Evolutionary conservation across 441 rosid species (phyloP).

Genomic region (Brassica hybrid): DNA sequence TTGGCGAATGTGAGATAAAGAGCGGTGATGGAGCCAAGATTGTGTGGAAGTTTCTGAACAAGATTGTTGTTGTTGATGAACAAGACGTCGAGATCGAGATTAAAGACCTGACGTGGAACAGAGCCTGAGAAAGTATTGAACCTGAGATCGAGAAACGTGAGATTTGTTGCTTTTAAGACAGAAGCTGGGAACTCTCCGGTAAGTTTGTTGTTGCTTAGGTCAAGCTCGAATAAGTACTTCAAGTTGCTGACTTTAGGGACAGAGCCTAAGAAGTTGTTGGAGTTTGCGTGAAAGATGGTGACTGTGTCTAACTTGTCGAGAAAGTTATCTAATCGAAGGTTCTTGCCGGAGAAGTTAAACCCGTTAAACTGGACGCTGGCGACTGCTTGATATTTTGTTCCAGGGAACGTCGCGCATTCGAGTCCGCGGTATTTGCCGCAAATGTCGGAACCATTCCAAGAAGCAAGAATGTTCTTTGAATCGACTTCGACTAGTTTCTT

Average conservation of each 20-base stretch:
- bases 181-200: slow-evolving; percentile 71
- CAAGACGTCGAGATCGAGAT: slow-evolving; percentile 63
- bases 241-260: slow-evolving; percentile 50
- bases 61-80: slow-evolving; percentile 77
- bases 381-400: slow-evolving; percentile 63
- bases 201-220: too few species aligned
- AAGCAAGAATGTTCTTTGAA: slow-evolving; percentile 52
- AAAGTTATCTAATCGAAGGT: slow-evolving; percentile 60
- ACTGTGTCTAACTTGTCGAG: slow-evolving; percentile 73
- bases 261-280: slow-evolving; percentile 68
- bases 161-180: slow-evolving; percentile 55
- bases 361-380: slow-evolving; percentile 74
- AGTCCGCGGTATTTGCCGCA: slow-evolving; percentile 67
- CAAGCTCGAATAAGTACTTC: too few species aligned
- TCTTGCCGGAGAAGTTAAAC: slow-evolving; percentile 65
- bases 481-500: slow-evolving; percentile 52
- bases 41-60: slow-evolving; percentile 55
- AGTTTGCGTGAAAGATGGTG: slow-evolving; percentile 86
- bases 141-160: slow-evolving; percentile 73
- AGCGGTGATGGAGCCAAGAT: slow-evolving; percentile 58
- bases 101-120: slow-evolving; percentile 72
- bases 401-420: slow-evolving; percentile 66
- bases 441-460: slow-evolving; percentile 66
- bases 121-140: slow-evolving; percentile 72
- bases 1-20: slow-evolving; percentile 76